Evolutionary conservation across 441 rosid species (phyloP).

Genomic region (Populus trichocarpa): DNA sequence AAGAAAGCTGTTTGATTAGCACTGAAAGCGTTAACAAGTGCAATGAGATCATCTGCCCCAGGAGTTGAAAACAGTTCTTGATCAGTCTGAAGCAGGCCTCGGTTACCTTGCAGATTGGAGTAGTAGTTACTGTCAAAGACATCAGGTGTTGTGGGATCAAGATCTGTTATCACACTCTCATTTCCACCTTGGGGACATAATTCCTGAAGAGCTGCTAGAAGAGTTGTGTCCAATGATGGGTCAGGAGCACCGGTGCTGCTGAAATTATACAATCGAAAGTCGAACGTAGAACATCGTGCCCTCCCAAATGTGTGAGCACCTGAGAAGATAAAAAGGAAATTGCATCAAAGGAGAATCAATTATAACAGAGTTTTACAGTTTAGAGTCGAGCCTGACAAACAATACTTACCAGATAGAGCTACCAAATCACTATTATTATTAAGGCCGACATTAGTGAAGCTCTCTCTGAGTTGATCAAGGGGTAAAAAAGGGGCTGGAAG

Average conservation of each 20-base stretch:
- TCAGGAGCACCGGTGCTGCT: conserved; percentile 35
- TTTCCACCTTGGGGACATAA: conserved; percentile 49
- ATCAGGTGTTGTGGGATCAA: conserved; percentile 50
- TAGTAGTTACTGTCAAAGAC: conserved; percentile 52
- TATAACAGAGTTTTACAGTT: no score
- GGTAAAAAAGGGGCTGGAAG: conserved; percentile 34
- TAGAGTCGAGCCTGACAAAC: background rate
- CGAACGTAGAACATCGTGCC: conserved; percentile 39
- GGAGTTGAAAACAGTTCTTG: conserved; percentile 39
- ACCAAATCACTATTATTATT: conserved; percentile 44
- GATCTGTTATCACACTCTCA: conserved; percentile 27
- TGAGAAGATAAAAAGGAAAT: conserved; percentile 4
- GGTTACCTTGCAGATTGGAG: conserved; percentile 33
- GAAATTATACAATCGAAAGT: conserved; percentile 45
- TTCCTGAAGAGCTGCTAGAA: conserved; percentile 30
- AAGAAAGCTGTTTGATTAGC: conserved; percentile 39
- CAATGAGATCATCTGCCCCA: conserved; percentile 33
- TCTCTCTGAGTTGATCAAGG: conserved; percentile 26
- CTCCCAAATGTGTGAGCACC: conserved; percentile 71
- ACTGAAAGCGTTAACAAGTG: conserved; percentile 35
- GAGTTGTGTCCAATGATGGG: conserved; percentile 44
- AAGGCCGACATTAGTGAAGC: conserved; percentile 35
- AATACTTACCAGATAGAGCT: conserved; percentile 53
- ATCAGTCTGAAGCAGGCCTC: conserved; percentile 49
- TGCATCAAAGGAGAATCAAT: background rate